phyloP scores from a whole-genome alignment of 768 basidiomycete genomes.

The Trametes cingulata region DNA sequence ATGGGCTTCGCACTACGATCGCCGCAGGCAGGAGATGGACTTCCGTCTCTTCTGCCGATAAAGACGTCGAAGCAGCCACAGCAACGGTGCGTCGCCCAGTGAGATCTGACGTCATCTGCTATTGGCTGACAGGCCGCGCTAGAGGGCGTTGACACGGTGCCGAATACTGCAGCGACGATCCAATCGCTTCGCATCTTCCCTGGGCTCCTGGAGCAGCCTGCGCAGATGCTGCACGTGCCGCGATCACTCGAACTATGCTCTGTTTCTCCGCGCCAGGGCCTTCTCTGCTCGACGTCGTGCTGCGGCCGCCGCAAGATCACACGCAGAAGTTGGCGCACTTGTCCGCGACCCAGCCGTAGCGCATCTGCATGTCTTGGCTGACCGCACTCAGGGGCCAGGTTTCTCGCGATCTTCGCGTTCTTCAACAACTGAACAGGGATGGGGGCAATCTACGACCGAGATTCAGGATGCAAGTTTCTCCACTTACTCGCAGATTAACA shows the following conservation, averaged over 20 bases:
- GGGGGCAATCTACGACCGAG: not conserved
- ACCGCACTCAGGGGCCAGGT: not conserved
- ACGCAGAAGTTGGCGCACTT: not conserved
- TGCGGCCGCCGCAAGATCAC: constrained; percentile 6
- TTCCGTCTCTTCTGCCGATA: not conserved
- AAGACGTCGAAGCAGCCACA: not conserved
- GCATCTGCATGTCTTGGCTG: not conserved
- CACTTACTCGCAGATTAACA: not conserved
- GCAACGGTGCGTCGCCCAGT: constrained; percentile 1
- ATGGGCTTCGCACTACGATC: not conserved
- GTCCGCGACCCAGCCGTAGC: not conserved
- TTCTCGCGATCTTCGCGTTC: not conserved
- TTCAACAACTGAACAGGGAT: not conserved
- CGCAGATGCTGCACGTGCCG: not conserved
- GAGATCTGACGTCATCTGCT: constrained; percentile 16
- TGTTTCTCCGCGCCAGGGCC: not conserved
- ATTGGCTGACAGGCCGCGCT: constrained; percentile 10
- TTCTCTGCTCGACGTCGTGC: constrained; percentile 2
- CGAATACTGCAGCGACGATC: constrained; percentile 21
- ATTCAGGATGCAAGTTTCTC: not conserved
- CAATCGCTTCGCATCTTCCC: constrained; percentile 8
- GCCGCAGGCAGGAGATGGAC: not conserved
- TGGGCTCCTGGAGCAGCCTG: not conserved
- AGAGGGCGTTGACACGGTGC: constrained; percentile 10
- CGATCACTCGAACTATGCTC: not conserved